phyloP scores from a whole-genome alignment of 2,329 filamentous ascomycete genomes.

The Cordyceps tenuipes region DNA sequence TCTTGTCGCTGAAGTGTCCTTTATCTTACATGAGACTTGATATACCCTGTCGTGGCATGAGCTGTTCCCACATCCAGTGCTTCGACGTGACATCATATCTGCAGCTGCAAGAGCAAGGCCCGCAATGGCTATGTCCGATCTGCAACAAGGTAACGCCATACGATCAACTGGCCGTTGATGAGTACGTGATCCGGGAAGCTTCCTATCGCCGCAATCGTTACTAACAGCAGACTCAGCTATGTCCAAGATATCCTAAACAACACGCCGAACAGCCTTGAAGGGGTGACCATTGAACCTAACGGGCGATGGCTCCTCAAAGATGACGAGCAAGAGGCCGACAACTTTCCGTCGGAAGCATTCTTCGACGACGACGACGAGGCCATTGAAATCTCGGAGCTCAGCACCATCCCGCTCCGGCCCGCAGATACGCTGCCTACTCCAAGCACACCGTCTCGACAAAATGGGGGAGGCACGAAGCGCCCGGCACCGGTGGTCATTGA shows the following conservation, averaged over 20 bases:
- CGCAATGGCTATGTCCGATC: constrained; percentile 92
- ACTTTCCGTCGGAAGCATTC: constrained; percentile 20
- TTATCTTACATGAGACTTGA: constrained; percentile 76
- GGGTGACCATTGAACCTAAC: constrained; percentile 83
- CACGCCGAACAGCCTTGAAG: constrained; percentile 63
- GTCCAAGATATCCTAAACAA: constrained; percentile 76
- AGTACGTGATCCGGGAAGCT: constrained; percentile 43
- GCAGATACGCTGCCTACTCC: constrained; percentile 20
- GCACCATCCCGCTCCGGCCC: constrained; percentile 13
- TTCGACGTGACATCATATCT: constrained; percentile 91
- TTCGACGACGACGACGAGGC: constrained; percentile 37
- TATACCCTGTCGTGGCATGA: constrained; percentile 67
- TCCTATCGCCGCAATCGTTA: not conserved
- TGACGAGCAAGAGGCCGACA: constrained; percentile 22
- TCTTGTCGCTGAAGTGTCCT: constrained; percentile 88
- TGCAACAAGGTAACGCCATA: constrained; percentile 80
- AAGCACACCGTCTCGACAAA: constrained; percentile 30
- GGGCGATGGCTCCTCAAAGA: constrained; percentile 59
- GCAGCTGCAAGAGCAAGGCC: constrained; percentile 89
- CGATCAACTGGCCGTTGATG: constrained; percentile 76
- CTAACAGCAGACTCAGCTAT: constrained; percentile 46
- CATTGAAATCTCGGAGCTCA: constrained; percentile 39
- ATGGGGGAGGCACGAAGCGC: constrained; percentile 36
- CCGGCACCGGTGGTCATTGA: constrained; percentile 48
- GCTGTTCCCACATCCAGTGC: constrained; percentile 86